A percentile compares a stretch with the other conserved stretches of the same genome.
Conservation (phyloP, 1,139 yeast genomes). For the Torulaspora pretoriensis region DNA sequence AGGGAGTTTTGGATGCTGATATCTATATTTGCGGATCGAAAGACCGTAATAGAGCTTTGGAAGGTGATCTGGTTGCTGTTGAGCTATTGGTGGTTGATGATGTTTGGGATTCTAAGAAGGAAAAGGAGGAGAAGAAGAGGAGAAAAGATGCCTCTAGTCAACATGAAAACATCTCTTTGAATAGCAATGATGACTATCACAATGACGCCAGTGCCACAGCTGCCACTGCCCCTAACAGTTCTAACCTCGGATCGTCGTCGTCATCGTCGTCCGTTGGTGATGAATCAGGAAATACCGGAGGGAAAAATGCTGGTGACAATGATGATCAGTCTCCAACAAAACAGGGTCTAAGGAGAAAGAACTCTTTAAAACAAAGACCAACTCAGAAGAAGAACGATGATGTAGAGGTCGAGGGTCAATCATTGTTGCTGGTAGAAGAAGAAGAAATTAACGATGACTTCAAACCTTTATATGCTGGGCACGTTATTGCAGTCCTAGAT, state of each 20-base stretch:
- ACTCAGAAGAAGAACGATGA: conserved; percentile 98
- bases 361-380: conserved; percentile 91
- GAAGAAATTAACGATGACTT: conserved; percentile 91
- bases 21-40: conserved; percentile 98
- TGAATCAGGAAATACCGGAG: conserved; percentile 30
- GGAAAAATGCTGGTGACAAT: conserved; percentile 31
- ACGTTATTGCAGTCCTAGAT: conserved; percentile 95
- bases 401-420: conserved; percentile 97
- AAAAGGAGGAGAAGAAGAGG: conserved; percentile 94
- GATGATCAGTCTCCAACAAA: conserved; percentile 26
- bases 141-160: conserved; percentile 59
- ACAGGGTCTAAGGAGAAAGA: conserved; percentile 65
- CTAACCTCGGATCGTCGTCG: conserved; percentile 12
- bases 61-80: conserved; percentile 94
- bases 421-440: conserved; percentile 83
- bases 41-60: conserved; percentile 94
- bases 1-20: conserved; percentile 92
- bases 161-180: conserved; percentile 37
- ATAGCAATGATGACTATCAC: conserved; percentile 58
- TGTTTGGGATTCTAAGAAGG: conserved; percentile 95
- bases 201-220: conserved; percentile 55
- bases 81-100: conserved; percentile 93
- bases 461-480: conserved; percentile 95
- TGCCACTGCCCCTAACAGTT: conserved; percentile 28
- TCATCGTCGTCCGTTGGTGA: conserved; percentile 21